phyloP scores from a whole-genome alignment of 148 eudicot species.

The Amaranthus hypochondriacus region DNA sequence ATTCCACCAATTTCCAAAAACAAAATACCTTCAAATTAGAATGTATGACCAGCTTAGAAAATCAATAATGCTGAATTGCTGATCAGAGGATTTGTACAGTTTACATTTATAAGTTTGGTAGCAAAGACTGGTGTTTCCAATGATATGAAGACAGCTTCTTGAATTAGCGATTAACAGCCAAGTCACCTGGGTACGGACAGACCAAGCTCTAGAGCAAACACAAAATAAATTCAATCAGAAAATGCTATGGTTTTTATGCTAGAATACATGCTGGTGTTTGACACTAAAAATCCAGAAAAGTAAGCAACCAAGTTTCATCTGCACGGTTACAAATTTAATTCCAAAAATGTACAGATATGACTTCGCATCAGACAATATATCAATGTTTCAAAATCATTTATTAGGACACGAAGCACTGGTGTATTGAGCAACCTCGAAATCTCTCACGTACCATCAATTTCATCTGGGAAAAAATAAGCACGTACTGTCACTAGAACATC shows the following conservation, averaged over 20 bases:
- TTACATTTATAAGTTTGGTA: conserved; percentile 3
- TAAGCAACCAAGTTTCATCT: neutral
- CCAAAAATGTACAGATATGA: conserved; percentile 23
- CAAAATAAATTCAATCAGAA: conserved; percentile 36
- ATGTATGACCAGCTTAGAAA: conserved; percentile 14
- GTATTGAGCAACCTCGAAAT: conserved; percentile 43
- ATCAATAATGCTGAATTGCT: conserved; percentile 14
- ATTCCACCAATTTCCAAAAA: conserved; percentile 8
- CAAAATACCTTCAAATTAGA: conserved; percentile 8
- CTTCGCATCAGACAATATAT: conserved; percentile 1
- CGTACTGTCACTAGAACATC: conserved; percentile 41
- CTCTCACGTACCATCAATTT: conserved; percentile 85
- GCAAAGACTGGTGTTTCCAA: conserved; percentile 28
- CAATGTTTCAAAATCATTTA: conserved; percentile 18
- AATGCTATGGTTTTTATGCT: conserved; percentile 11
- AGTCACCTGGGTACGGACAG: conserved; percentile 86
- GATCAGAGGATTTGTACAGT: conserved; percentile 18
- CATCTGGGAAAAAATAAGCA: conserved; percentile 85
- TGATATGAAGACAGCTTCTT: conserved; percentile 24
- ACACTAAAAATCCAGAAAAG: conserved; percentile 5
- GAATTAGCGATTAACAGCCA: conserved; percentile 24
- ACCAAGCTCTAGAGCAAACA: conserved; percentile 71
- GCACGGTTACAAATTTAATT: conserved; percentile 9
- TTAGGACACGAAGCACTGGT: conserved; percentile 31
- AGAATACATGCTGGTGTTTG: neutral